phyloP scores from a whole-genome alignment of 1,284 basidiomycete species.

The Papiliotrema nemorosa region DNA sequence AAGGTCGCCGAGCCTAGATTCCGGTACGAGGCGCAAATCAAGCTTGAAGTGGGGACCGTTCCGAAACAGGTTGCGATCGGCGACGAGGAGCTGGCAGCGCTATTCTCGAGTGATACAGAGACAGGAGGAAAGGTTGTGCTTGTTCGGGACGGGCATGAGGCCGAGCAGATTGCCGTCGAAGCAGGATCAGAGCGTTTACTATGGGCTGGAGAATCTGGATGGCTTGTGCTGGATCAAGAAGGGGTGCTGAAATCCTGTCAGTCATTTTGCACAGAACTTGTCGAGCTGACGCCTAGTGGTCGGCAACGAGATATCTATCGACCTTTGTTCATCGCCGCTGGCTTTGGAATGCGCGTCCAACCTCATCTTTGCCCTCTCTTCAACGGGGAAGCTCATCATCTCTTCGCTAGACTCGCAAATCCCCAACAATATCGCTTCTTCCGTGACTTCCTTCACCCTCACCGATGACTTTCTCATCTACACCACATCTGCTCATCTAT shows the following conservation, averaged over 20 bases:
- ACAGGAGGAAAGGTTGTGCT: slow-evolving; percentile 10
- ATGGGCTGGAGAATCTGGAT: slow-evolving; percentile 26
- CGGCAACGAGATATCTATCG: slow-evolving; percentile 4
- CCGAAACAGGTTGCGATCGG: slow-evolving; percentile 35
- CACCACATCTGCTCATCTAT: slow-evolving; percentile 79
- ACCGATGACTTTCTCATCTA: slow-evolving; percentile 79
- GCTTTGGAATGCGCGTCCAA: slow-evolving; percentile 22
- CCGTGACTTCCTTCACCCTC: slow-evolving; percentile 75
- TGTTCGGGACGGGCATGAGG: background rate
- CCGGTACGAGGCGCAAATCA: slow-evolving; percentile 51
- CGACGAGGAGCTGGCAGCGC: slow-evolving; percentile 23
- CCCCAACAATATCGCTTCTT: slow-evolving; percentile 53
- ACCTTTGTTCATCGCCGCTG: slow-evolving; percentile 29
- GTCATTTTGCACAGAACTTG: background rate
- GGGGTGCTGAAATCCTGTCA: slow-evolving; percentile 20
- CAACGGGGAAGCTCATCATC: slow-evolving; percentile 60
- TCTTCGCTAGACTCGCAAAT: slow-evolving; percentile 42
- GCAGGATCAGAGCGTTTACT: slow-evolving; percentile 24
- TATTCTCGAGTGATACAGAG: slow-evolving; percentile 8
- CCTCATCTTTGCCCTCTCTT: slow-evolving; percentile 65
- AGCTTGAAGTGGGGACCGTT: slow-evolving; percentile 24
- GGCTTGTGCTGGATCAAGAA: slow-evolving; percentile 26
- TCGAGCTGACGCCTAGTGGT: slow-evolving; percentile 1
- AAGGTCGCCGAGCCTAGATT: slow-evolving; percentile 58
- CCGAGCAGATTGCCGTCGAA: background rate